Percentiles rank a stretch among this genome's conserved stretches.
These are phyloP conservation scores for Cucumis cinereus DNA, from an alignment of 306 rosid species.

Conservation along the genomic window DNA sequence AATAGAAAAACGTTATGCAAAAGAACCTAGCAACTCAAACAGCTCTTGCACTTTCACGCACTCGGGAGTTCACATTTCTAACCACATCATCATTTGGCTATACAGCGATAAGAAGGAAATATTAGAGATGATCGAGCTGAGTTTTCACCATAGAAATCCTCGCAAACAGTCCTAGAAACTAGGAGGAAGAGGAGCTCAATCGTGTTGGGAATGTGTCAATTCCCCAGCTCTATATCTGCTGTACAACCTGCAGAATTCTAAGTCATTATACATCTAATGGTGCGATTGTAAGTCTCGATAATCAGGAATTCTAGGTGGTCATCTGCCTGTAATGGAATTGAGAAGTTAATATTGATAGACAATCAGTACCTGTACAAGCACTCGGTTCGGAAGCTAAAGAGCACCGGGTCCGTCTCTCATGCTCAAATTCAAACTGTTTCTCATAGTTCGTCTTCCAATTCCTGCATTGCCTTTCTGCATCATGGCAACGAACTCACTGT, in stretches of 20 bases:
- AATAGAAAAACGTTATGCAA: constrained; percentile 6
- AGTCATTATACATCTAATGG: neutral
- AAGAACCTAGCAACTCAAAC: constrained; percentile 20
- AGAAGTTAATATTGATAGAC: neutral
- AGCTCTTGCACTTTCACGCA: constrained; percentile 23
- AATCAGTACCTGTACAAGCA: neutral
- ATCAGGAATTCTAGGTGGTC: too few relatives aligned
- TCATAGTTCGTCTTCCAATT: constrained; percentile 59
- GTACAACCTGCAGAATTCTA: constrained; percentile 4
- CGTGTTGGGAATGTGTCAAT: neutral
- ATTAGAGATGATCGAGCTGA: neutral
- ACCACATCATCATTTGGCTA: constrained; percentile 32
- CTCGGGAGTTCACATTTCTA: constrained; percentile 25
- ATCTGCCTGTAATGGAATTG: neutral
- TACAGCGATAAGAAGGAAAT: constrained; percentile 25
- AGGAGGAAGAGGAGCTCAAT: constrained; percentile 1
- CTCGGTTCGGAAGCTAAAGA: neutral
- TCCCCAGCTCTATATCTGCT: neutral
- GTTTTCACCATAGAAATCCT: neutral
- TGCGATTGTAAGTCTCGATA: neutral
- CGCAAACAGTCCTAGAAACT: neutral
- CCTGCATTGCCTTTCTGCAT: constrained; percentile 71
- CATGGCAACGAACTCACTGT: constrained; percentile 71
- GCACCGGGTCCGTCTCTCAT: constrained; percentile 41
- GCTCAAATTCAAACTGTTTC: constrained; percentile 35